Evolutionary conservation across 2,329 filamentous ascomycete species (phyloP).

Genomic region (Colletotrichum musae): DNA sequence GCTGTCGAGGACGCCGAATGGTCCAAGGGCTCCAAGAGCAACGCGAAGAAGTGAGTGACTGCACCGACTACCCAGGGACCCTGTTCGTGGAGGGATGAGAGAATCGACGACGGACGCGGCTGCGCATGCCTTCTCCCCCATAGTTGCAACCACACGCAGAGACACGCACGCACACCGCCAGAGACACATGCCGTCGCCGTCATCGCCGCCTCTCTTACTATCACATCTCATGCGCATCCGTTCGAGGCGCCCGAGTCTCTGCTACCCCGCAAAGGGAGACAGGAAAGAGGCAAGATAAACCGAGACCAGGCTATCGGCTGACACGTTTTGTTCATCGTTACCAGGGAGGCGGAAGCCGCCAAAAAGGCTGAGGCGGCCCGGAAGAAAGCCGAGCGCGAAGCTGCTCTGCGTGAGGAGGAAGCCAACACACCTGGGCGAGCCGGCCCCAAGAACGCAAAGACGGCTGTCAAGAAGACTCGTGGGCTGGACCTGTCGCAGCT

Average conservation of each 20-base stretch:
- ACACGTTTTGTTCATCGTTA: constrained; percentile 14
- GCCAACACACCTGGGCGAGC: constrained; percentile 70
- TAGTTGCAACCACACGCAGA: not conserved
- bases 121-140: not conserved
- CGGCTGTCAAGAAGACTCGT: constrained; percentile 77
- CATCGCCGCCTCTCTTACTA: too few relatives aligned
- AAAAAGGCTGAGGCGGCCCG: constrained; percentile 86
- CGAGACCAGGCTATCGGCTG: constrained; percentile 24
- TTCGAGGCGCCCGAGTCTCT: constrained; percentile 15
- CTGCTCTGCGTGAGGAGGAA: constrained; percentile 87
- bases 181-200: not conserved
- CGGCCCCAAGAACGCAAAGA: constrained; percentile 77
- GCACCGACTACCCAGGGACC: not conserved
- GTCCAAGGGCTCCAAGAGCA: constrained; percentile 88
- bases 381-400: constrained; percentile 94
- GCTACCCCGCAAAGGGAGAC: constrained; percentile 11
- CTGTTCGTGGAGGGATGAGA: not conserved
- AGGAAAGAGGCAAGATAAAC: not conserved
- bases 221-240: constrained; percentile 16
- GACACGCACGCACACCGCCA: not conserved
- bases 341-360: constrained; percentile 84
- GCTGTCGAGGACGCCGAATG: constrained; percentile 82
- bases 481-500: constrained; percentile 84
- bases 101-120: not conserved
- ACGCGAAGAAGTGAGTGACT: constrained; percentile 82